Percentiles rank a stretch among this genome's conserved stretches.
These are phyloP conservation scores for Arthrobotrys megalospora DNA, from an alignment of 2,329 filamentous ascomycete genomes.

Conservation along the genomic window DNA sequence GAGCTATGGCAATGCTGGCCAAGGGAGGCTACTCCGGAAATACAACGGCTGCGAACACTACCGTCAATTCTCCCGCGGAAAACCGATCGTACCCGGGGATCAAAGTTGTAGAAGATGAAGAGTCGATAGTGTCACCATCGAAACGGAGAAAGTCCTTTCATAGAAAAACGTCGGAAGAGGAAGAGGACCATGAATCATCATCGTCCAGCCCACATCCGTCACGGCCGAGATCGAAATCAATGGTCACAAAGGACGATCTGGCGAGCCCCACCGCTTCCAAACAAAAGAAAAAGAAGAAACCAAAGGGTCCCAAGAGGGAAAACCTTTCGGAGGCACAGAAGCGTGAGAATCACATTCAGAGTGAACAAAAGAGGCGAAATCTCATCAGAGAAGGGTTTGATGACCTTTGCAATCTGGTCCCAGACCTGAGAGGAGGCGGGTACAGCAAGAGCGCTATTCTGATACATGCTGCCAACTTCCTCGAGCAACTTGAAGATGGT, in stretches of 20 bases:
- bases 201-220: slow-evolving; percentile 58
- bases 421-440: slow-evolving; percentile 79
- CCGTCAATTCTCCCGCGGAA: slow-evolving; percentile 64
- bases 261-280: slow-evolving; percentile 64
- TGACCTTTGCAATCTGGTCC: slow-evolving; percentile 82
- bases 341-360: slow-evolving; percentile 86
- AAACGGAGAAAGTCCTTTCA: slow-evolving; percentile 60
- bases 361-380: slow-evolving; percentile 87
- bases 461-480: slow-evolving; percentile 80
- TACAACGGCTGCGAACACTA: slow-evolving; percentile 63
- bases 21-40: slow-evolving; percentile 55
- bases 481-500: slow-evolving; percentile 79
- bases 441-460: slow-evolving; percentile 88
- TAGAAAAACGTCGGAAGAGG: slow-evolving; percentile 61
- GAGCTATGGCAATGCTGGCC: slow-evolving; percentile 62
- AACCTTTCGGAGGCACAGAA: slow-evolving; percentile 84
- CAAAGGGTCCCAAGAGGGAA: slow-evolving; percentile 72
- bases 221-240: slow-evolving; percentile 43
- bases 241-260: slow-evolving; percentile 35
- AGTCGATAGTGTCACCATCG: slow-evolving; percentile 54
- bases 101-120: slow-evolving; percentile 33
- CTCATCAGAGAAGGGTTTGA: slow-evolving; percentile 87
- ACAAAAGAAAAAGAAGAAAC: slow-evolving; percentile 68
- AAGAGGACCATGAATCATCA: slow-evolving; percentile 61
- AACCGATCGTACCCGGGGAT: slow-evolving; percentile 60